Base-by-base conservation (phyloP, 129 eudicot genomes). In the Logfia minima region DNA sequence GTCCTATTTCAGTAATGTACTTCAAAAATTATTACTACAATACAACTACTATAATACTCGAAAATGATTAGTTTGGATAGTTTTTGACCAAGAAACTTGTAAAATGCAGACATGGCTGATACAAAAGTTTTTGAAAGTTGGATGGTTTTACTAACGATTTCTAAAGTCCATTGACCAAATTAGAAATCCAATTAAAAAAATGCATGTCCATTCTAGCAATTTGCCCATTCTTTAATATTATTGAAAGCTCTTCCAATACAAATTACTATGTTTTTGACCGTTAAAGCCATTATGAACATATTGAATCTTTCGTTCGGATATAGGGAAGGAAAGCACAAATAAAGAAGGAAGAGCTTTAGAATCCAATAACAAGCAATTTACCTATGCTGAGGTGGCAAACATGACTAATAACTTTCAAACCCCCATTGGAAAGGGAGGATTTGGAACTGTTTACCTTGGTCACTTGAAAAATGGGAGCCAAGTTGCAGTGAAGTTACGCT, bases 391-490 rank as follows among this genome's bases (percentile, higher is more conserved):
- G 77, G 80, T 84, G 74, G 71, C 66, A 43, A 52, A 32, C 80
- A 84, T 84, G 74, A 84, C 88, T 16, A 61, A 77, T 19, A 81
- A 84, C 65, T 84, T 84, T 63, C 35, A 80, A 34, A 81, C 71
- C 4, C 35, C 78, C 6, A 80, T 84, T 10, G 88, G 85, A 26
- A 81, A 76, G 41, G 88, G 88, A 77, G 88, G 85, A 66, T 84
- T 77, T 67, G 88, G 88, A 63, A 84, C 70, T 2, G 85, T 84
- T 45, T 84, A 84, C 41, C 85, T 75, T 19, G 85, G 88, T n/a
- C 63, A 18, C 61, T 19, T 81, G 70, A 19, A 61, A 80, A 77
- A 84, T 68, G 85, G 80, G 28, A 72, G 28, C 37, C 72, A 84
- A 76, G 87, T 81, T 59, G 88, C 85, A 18, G 85, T 84, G 3